Base-by-base conservation (phyloP, 805 yeast genomes). In the Naumovozyma baii region DNA sequence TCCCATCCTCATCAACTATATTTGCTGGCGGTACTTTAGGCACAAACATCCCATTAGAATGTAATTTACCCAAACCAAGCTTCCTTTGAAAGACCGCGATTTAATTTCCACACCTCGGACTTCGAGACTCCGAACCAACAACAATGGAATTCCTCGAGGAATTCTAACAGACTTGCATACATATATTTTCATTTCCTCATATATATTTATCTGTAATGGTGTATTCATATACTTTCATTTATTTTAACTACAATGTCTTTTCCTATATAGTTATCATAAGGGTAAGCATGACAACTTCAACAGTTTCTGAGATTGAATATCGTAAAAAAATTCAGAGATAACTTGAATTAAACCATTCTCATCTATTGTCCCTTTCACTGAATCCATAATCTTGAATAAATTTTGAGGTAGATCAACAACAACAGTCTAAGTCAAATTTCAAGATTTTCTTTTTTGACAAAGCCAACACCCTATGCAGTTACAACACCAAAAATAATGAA, bases 391-490 rank as follows among this genome's bases (percentile, higher is more conserved):
- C 62, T 17, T 55, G 57, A 2, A 48, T 55, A 15, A 54, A 55
- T 30, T 39, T 47, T 5, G 15, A 22, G 10, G 26, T 22, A 10
- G 26, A 22, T 10, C 26, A 7, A 7, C 3, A 33, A 41, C 8
- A 45, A 51, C 5, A 52, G 54, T 22, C 9, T 22, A 7, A 7
- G 9, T 55, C 56, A 0, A 40, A 52, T 25, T 18, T 40, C 3
- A 59, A 48, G 15, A 62, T 68, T 9, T 83, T 88, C 61, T 86
- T 77, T 59, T 88, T 88, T 52, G 97, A 88, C 57, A 83, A 90
- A 38, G 97, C 90, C 66, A 88, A 88, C 61, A 86, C 96, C 54
- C 69, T 88, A 26, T 88, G 90, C 61, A 71, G 73, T 37, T 67
- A 87, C 44, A 74, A 83, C 1, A 73, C 81, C 18, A 69, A 70